phyloP scores from a whole-genome alignment of 2,329 filamentous ascomycete genomes.

The Aspergillus bombycis region DNA sequence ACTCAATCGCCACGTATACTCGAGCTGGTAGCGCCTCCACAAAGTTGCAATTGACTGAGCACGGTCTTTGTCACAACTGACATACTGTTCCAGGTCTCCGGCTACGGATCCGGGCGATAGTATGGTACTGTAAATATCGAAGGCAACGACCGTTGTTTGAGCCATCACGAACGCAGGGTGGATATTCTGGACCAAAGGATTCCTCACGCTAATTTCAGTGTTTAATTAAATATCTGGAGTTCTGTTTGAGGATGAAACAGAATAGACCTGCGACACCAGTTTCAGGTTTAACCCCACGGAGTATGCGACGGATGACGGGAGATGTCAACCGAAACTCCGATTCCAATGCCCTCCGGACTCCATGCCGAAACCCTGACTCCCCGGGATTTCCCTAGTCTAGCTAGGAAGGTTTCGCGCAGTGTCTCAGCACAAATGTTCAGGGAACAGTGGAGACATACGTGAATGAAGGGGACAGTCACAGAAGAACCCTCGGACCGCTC shows the following conservation, averaged over 20 bases:
- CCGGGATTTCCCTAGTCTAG: not conserved
- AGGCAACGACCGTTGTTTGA: conserved; percentile 60
- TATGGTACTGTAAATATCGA: conserved; percentile 76
- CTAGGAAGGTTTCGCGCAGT: not conserved
- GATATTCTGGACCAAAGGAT: not conserved
- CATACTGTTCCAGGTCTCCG: conserved; percentile 59
- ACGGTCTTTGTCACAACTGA: conserved; percentile 56
- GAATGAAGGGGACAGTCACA: not conserved
- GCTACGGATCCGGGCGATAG: conserved; percentile 72
- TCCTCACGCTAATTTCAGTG: not conserved
- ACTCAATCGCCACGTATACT: conserved; percentile 76
- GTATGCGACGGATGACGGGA: not conserved
- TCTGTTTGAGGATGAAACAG: not conserved
- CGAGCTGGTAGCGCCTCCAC: conserved; percentile 72
- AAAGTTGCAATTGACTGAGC: conserved; percentile 60
- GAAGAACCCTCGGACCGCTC: not conserved
- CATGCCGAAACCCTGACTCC: not conserved
- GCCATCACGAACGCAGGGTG: conserved; percentile 22
- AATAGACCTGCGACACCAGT: not conserved
- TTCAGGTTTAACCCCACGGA: not conserved
- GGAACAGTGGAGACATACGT: not conserved
- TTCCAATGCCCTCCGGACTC: not conserved
- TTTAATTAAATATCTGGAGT: not conserved
- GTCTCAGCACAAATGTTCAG: not conserved
- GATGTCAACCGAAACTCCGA: not conserved